Conservation (phyloP, 371 early-diverging fungal species). For the Mortierella sp. region DNA sequence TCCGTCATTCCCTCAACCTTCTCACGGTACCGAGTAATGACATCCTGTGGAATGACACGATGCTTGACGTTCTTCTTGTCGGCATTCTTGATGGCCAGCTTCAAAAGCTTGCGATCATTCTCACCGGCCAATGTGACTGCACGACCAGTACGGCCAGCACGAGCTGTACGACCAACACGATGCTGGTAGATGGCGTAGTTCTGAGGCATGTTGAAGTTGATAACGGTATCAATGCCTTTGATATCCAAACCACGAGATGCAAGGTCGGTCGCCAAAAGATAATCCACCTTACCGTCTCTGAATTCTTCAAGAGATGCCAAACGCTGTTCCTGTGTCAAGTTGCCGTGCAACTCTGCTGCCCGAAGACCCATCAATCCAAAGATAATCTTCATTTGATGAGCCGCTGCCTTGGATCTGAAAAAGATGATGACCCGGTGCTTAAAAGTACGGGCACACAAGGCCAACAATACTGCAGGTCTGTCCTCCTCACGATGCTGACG, state of each 20-base stretch:
- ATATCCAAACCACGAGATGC: constrained; percentile 99
- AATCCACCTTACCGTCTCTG: constrained; percentile 87
- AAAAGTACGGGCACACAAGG: constrained; percentile 87
- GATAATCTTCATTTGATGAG: constrained; percentile 96
- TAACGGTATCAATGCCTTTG: constrained; percentile 97
- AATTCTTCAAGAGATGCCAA: constrained; percentile 93
- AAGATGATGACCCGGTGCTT: constrained; percentile 87
- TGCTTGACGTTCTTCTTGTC: constrained; percentile 81
- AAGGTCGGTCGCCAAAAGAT: constrained; percentile 97
- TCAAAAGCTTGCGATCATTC: constrained; percentile 91
- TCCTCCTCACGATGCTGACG: constrained; percentile 86
- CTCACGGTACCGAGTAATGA: constrained; percentile 78
- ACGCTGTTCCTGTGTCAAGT: constrained; percentile 95
- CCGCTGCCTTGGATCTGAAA: constrained; percentile 92
- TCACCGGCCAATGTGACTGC: constrained; percentile 91
- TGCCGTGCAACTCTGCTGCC: constrained; percentile 98
- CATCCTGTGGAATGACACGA: constrained; percentile 83
- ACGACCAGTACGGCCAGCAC: constrained; percentile 92
- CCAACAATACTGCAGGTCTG: constrained; percentile 85
- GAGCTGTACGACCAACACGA: constrained; percentile 99
- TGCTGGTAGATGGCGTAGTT: constrained; percentile 97
- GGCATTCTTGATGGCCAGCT: constrained; percentile 90
- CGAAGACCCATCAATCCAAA: constrained; percentile 92
- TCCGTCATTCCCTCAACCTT: constrained; percentile 71
- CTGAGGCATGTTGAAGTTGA: constrained; percentile 99